Evolutionary conservation across 805 yeast species (phyloP), one percentile per base, ranked within the genome.

Genomic region (Myxozyma udenii): DNA sequence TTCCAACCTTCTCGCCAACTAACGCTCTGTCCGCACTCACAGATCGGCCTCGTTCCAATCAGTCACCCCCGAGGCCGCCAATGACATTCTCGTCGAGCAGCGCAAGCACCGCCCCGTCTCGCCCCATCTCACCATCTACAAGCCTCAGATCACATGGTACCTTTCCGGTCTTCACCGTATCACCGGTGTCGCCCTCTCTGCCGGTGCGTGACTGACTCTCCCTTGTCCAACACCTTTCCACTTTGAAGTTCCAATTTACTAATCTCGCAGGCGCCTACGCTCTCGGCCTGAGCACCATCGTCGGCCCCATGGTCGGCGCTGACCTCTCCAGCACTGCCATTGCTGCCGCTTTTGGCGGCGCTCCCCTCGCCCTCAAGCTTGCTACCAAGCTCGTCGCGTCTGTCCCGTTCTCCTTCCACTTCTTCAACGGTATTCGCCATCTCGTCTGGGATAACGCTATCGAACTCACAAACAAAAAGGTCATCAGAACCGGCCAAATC

Each of bases 391-490:
- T 84, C 45, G 65, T 79, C 37, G 79, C 84, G 66, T 81, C 93
- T 6, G 79, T 79, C 74, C 90, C 96, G 61, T 88, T 93, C 71
- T 85, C 85, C 26, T 89, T 80, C 84, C 98, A 93, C 72, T 65
- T 78, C 42, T 80, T 76, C 68, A 88, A 90, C 69, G 97, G 98
- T 64, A 55, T 91, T 58, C 87, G 98, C 79, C 98, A 93, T 70
- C 74, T 91, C 71, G 66, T 87, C 50, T 93, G 98, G 98, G 98
- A 93, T 70, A 69, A 81, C 48, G 95, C 95, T 68, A 76, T 74
- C 61, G 86, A 84, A 70, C 78, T 91, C 67, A 78, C 89, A 56
- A 66, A 87, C 62, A 80, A 84, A 66, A 97, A 95, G 62, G 96
- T 93, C 51, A 85, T 86, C 81, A 81, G 84, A 73, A 89, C 97